phyloP scores from a whole-genome alignment of 2,329 filamentous ascomycete genomes.

The Claviceps sp. region DNA sequence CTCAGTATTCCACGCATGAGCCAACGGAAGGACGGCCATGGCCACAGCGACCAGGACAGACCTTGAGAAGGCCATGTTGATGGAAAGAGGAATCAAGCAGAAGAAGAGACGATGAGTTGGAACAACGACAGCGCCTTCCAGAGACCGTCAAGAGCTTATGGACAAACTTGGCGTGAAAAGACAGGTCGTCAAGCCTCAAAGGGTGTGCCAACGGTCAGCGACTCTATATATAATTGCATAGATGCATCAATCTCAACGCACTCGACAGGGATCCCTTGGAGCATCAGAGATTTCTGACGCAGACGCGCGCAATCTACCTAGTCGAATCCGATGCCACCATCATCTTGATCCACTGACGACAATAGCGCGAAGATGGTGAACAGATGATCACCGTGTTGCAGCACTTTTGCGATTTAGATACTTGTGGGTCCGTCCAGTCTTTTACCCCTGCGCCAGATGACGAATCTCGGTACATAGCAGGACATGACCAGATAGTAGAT shows the following conservation, averaged over 20 bases:
- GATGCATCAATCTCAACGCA: background rate
- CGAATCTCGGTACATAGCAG: no score
- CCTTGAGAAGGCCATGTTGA: slow-evolving; percentile 6
- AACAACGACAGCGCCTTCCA: background rate
- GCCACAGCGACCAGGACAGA: slow-evolving; percentile 19
- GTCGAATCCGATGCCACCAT: background rate
- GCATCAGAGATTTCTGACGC: background rate
- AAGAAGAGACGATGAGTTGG: background rate
- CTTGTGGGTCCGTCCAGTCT: background rate
- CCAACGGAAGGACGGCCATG: slow-evolving; percentile 19
- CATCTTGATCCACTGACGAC: background rate
- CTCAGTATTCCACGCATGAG: slow-evolving; percentile 27
- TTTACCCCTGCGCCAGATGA: background rate
- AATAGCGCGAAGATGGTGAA: background rate
- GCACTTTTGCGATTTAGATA: background rate
- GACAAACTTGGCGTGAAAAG: background rate
- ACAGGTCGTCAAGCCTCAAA: background rate
- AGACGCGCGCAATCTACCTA: background rate
- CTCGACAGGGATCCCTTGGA: background rate
- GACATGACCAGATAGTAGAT: no score
- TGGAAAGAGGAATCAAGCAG: background rate
- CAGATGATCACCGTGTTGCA: background rate
- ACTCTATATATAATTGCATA: background rate
- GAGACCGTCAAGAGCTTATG: background rate
- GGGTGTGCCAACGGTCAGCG: background rate